phyloP scores from a whole-genome alignment of 495 filamentous ascomycete species.

The Saxophila tyrrhenica region DNA sequence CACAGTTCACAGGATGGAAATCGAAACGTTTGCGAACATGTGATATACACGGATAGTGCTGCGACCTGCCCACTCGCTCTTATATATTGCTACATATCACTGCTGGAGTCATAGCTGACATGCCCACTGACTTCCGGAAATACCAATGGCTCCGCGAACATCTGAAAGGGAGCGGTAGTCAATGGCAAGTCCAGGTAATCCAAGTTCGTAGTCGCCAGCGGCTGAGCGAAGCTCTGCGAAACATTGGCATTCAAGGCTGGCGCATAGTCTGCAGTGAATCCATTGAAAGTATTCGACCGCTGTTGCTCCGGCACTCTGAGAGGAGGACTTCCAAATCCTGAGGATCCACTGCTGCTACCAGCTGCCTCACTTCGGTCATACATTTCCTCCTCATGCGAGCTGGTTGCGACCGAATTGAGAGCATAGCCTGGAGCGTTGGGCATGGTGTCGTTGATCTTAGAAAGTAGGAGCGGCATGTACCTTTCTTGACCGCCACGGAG shows the following conservation, averaged over 20 bases:
- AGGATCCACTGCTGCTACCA: slow-evolving; percentile 3
- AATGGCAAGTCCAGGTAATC: not conserved
- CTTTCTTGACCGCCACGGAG: slow-evolving; percentile 60
- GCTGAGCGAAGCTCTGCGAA: not conserved
- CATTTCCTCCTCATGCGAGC: not conserved
- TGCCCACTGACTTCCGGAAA: not conserved
- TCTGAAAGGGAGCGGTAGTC: not conserved
- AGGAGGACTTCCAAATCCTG: slow-evolving; percentile 7
- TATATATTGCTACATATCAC: too few relatives aligned
- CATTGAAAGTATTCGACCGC: not conserved
- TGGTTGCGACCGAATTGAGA: not conserved
- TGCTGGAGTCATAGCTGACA: not conserved
- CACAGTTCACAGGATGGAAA: too few relatives aligned
- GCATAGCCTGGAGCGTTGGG: slow-evolving; percentile 33
- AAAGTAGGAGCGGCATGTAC: slow-evolving; percentile 58
- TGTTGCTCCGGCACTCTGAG: not conserved
- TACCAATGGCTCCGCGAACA: not conserved
- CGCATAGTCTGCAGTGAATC: not conserved
- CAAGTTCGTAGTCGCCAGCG: not conserved
- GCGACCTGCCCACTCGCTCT: too few relatives aligned
- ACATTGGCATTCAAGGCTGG: not conserved
- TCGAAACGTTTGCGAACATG: too few relatives aligned
- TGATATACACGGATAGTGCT: too few relatives aligned
- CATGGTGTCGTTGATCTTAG: slow-evolving; percentile 56
- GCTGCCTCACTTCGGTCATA: slow-evolving; percentile 10